phyloP scores from a whole-genome alignment of 1,284 basidiomycete genomes.

The Testicularia cyperi region DNA sequence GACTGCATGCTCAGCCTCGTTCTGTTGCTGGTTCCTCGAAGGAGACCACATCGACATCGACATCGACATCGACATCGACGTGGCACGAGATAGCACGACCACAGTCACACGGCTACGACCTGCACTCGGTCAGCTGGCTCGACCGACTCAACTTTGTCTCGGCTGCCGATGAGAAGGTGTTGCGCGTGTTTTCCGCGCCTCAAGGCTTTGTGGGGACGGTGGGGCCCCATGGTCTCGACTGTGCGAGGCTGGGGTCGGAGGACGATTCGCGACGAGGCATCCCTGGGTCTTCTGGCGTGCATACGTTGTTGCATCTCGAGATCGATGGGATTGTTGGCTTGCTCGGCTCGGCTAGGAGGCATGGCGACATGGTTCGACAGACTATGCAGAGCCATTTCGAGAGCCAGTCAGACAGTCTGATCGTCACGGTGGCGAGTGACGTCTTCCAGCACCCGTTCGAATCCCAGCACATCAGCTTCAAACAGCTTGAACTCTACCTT shows the following conservation, averaged over 20 bases:
- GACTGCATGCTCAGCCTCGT: constrained; percentile 40
- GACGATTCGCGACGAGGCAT: constrained; percentile 16
- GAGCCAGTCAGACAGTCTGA: constrained; percentile 16
- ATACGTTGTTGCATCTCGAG: constrained; percentile 9
- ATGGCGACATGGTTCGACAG: constrained; percentile 28
- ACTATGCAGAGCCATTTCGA: constrained; percentile 11
- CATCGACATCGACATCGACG: constrained; percentile 1
- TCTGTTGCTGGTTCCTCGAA: not conserved
- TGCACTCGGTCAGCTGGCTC: constrained; percentile 50
- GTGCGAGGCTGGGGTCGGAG: constrained; percentile 26
- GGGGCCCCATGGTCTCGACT: constrained; percentile 20
- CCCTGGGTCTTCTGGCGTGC: constrained; percentile 1
- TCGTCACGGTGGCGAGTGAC: constrained; percentile 17
- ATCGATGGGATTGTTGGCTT: constrained; percentile 9
- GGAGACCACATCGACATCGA: not conserved
- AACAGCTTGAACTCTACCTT: constrained; percentile 46
- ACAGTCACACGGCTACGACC: constrained; percentile 57
- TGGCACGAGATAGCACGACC: constrained; percentile 59
- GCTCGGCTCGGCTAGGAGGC: constrained; percentile 16
- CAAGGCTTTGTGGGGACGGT: constrained; percentile 47
- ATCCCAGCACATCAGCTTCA: constrained; percentile 13
- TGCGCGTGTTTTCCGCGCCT: constrained; percentile 55
- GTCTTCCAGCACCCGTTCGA: constrained; percentile 16
- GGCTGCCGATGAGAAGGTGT: constrained; percentile 59
- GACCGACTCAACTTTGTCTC: constrained; percentile 53